phyloP scores from a whole-genome alignment of 106 monocot species.

The Gastrodia elata region DNA sequence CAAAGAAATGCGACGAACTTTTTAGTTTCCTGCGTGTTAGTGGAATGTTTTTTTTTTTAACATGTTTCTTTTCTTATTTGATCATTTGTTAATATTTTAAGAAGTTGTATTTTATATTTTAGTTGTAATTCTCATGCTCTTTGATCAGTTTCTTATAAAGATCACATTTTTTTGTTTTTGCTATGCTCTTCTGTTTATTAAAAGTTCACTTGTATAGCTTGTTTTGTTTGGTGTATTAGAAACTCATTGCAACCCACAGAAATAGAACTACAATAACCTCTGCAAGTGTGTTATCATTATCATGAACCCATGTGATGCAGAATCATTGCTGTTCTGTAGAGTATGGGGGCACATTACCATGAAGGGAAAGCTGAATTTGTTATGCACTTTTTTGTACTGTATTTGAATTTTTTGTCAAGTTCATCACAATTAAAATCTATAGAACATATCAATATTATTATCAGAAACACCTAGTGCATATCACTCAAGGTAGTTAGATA shows the following conservation, averaged over 20 bases:
- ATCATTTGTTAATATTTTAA: neutral
- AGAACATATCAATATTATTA: no score
- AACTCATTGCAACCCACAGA: neutral
- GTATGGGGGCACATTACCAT: no score
- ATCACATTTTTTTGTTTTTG: neutral
- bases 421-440: no score
- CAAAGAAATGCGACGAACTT: neutral
- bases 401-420: no score
- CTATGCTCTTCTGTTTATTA: neutral
- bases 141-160: neutral
- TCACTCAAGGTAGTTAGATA: no score
- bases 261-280: neutral
- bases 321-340: neutral
- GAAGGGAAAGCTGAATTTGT: no score
- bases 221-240: neutral
- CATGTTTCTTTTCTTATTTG: neutral
- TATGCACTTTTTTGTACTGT: no score
- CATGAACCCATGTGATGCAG: neutral
- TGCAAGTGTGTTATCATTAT: neutral
- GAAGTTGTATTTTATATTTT: neutral
- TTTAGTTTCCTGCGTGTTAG: neutral
- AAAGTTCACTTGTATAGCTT: neutral
- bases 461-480: no score
- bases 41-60: neutral
- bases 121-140: neutral